Base-by-base conservation (phyloP, 441 rosid genomes). In the Eruca vesicaria region DNA sequence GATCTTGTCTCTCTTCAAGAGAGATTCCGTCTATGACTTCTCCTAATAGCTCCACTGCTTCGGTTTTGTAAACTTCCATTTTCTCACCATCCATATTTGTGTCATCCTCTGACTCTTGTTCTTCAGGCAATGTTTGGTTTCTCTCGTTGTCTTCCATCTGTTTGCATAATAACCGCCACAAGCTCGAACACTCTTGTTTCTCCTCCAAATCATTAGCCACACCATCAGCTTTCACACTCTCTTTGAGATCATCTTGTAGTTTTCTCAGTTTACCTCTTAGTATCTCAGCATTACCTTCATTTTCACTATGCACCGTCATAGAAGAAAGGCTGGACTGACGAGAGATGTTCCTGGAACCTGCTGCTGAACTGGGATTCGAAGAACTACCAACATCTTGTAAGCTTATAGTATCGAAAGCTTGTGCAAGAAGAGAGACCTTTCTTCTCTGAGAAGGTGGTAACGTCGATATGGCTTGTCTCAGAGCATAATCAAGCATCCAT, bases 401-500 rank as follows among this genome's bases (percentile, higher is more conserved):
- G 80, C 80, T 82, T 63, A 96, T 89, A 9, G 92, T 83, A 80
- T 93, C 97, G 43, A 93, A 96, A 72, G 99, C 99, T 84, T 96
- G 93, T 4, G 93, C 89, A 0, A 96, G 97, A 78, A 90, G 83
- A 69, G 81, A 43, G 15, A 96, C 99, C 80, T 90, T 93, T 72
- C 90, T 86, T 78, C 85, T 87, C 78, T 90, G 83, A 35, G 88
- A 95, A 12, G 97, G 97, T 58, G 90, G 85, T 65, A 93, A 85
- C 69, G 88, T 86, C n/a, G 94, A 81, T 71, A 96, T 91, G 43
- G 86, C 97, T 73, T 82, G 86, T 79, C 82, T 85, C 57, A 96
- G 84, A 59, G 99, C 90, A 77, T 83, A 82, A 81, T 96, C 99
- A 20, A 96, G 89, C 97, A 93, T 94, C 95, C 96, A 96, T 80